phyloP scores from a whole-genome alignment of 2,329 filamentous ascomycete species.

The Fusarium foetens region DNA sequence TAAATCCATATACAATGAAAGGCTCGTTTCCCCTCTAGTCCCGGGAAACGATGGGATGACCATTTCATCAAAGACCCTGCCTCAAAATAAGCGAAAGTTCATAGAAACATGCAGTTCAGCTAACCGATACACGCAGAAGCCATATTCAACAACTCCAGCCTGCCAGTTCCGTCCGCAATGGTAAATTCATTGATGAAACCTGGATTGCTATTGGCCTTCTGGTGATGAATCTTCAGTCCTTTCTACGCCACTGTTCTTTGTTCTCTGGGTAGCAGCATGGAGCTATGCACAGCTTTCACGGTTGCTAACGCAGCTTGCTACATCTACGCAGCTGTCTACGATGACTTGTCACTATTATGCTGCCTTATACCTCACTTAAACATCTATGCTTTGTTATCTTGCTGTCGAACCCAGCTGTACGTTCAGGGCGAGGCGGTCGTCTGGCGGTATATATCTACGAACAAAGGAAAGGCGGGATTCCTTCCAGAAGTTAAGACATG shows the following conservation, averaged over 20 bases:
- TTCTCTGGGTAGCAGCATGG: background rate
- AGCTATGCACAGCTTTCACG: background rate
- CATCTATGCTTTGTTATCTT: background rate
- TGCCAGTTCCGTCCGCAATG: background rate
- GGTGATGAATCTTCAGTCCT: background rate
- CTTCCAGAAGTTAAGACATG: background rate
- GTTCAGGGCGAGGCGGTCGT: background rate
- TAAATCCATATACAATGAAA: background rate
- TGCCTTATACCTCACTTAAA: background rate
- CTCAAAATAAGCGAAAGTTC: background rate
- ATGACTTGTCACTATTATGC: background rate
- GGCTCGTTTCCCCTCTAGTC: accelerated
- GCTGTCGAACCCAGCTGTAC: background rate
- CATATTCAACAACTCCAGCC: background rate
- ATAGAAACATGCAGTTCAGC: background rate
- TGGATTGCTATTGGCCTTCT: background rate
- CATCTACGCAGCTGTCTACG: background rate
- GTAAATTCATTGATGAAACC: accelerated
- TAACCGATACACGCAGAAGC: background rate
- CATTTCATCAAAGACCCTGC: background rate
- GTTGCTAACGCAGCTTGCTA: background rate
- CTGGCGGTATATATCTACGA: background rate
- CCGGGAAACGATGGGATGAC: background rate
- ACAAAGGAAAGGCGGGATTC: background rate
- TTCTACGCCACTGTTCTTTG: background rate